phyloP scores from a whole-genome alignment of 148 eudicot species.

The Beta vulgaris region DNA sequence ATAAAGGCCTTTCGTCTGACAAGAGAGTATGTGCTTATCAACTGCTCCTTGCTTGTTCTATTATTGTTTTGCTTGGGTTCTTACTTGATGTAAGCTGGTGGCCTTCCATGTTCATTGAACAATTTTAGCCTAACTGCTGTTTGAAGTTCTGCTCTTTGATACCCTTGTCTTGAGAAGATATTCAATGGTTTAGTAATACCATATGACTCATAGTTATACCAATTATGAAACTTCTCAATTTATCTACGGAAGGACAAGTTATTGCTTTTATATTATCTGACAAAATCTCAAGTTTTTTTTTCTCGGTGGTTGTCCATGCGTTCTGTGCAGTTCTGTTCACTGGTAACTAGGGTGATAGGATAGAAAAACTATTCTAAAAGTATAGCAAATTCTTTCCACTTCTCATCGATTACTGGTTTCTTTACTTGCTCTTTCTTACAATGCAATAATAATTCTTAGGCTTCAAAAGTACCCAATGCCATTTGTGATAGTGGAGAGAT shows the following conservation, averaged over 20 bases:
- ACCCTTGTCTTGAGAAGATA: not conserved
- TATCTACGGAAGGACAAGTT: not conserved
- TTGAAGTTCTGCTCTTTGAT: not conserved
- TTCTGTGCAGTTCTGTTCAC: not conserved
- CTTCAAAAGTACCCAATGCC: not conserved
- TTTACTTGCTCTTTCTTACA: not conserved
- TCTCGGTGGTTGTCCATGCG: not conserved
- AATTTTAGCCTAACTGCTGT: not conserved
- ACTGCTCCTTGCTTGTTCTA: not conserved
- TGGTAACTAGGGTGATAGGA: too few relatives aligned
- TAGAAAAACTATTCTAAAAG: not conserved
- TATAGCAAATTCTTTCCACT: not conserved
- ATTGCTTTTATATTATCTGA: not conserved
- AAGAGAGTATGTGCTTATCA: conserved; percentile 17
- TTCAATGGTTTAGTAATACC: not conserved
- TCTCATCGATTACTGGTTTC: too few relatives aligned
- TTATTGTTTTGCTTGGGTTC: not conserved
- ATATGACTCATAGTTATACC: not conserved
- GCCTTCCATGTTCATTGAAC: too few relatives aligned
- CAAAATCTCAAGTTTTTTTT: not conserved
- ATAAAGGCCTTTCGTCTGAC: conserved; percentile 18
- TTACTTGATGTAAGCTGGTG: not conserved
- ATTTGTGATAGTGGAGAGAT: not conserved
- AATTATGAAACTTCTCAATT: not conserved
- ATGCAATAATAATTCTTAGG: not conserved